These are phyloP conservation scores for Aquilaria yunnanensis DNA, from an alignment of 345 rosid genomes.

Conservation along the genomic window DNA sequence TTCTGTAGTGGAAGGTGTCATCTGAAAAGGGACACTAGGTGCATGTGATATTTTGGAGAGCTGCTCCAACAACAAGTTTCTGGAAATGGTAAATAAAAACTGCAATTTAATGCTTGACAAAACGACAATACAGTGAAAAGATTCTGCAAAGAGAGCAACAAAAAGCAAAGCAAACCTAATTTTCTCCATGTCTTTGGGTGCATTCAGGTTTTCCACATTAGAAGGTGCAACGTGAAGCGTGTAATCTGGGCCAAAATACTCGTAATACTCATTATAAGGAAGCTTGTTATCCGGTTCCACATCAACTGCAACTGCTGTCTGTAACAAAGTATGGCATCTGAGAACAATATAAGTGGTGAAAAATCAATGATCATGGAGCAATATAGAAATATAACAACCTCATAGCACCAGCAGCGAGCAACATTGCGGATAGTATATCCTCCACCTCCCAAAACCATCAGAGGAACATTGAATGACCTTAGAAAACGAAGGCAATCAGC, in stretches of 20 bases:
- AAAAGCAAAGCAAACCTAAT: slow-evolving; percentile 49
- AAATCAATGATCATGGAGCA: too few species aligned
- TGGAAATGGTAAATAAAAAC: slow-evolving; percentile 5
- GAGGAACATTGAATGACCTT: slow-evolving; percentile 85
- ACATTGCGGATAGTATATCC: slow-evolving; percentile 98
- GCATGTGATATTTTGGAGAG: slow-evolving; percentile 51
- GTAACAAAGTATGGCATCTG: slow-evolving; percentile 18
- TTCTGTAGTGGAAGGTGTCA: slow-evolving; percentile 40
- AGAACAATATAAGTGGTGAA: slow-evolving; percentile 1
- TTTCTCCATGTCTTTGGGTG: slow-evolving; percentile 75
- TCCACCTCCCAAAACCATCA: slow-evolving; percentile 99
- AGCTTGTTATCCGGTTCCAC: slow-evolving; percentile 91
- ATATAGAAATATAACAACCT: slow-evolving; percentile 32
- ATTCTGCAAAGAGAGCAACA: neutral
- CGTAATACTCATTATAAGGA: slow-evolving; percentile 91
- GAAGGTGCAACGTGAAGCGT: slow-evolving; percentile 83
- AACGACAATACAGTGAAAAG: neutral
- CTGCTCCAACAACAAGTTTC: slow-evolving; percentile 27
- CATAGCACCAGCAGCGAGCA: slow-evolving; percentile 99
- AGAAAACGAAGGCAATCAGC: slow-evolving; percentile 93
- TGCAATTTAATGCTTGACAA: neutral
- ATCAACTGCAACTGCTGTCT: slow-evolving; percentile 98
- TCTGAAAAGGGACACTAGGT: slow-evolving; percentile 64
- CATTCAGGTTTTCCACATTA: slow-evolving; percentile 74
- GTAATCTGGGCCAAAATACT: slow-evolving; percentile 96